Conservation (phyloP, 495 filamentous ascomycete genomes). For the Acidiella bohemica region DNA sequence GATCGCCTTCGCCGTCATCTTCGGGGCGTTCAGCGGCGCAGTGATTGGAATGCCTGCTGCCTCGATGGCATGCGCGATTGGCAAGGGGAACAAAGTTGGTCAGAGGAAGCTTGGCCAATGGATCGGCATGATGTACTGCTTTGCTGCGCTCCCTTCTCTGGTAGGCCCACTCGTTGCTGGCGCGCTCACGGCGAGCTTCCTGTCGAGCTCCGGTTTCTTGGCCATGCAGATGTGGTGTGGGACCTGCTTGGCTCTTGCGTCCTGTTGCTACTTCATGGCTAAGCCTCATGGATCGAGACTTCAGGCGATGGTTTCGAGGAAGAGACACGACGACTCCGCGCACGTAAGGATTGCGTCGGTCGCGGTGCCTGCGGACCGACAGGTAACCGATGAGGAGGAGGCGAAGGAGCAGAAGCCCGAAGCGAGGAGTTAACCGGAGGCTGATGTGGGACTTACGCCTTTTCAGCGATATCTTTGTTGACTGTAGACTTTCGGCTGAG, state of each 20-base stretch:
- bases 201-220: conserved; percentile 18
- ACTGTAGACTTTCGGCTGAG: too few relatives aligned
- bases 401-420: too few relatives aligned
- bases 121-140: conserved; percentile 35
- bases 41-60: conserved; percentile 34
- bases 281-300: conserved; percentile 13
- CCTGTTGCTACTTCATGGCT: conserved; percentile 19
- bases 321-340: too few relatives aligned
- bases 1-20: conserved; percentile 31
- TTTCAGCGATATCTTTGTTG: too few relatives aligned
- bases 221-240: conserved; percentile 29
- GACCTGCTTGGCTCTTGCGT: conserved; percentile 18
- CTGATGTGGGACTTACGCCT: too few relatives aligned
- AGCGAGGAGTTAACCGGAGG: too few relatives aligned
- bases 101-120: conserved; percentile 31
- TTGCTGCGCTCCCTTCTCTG: conserved; percentile 26
- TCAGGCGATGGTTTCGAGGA: not conserved
- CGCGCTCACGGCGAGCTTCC: conserved; percentile 21
- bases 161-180: conserved; percentile 32
- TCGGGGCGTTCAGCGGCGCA: conserved; percentile 29
- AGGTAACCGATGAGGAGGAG: too few relatives aligned
- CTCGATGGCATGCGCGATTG: conserved; percentile 30
- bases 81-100: conserved; percentile 1
- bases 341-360: too few relatives aligned
- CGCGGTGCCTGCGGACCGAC: too few relatives aligned